Evolutionary conservation across 1,139 yeast species (phyloP), one percentile per base, ranked within the genome.

Genomic region (Yamadazyma mexicana): DNA sequence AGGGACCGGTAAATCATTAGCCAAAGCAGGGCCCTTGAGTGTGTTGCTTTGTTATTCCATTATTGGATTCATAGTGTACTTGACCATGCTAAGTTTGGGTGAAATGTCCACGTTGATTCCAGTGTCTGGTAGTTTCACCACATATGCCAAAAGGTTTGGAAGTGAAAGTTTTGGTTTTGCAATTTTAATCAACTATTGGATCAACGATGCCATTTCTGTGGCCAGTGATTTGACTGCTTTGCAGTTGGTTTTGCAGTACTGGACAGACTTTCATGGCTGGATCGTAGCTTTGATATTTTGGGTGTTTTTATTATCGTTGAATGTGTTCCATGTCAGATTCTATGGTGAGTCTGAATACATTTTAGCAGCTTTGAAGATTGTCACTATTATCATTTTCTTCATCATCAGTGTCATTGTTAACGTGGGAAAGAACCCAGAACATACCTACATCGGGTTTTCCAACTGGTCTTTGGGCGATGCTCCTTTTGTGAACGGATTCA

Each of bases 91-190:
- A 46, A 62, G 77, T 12, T 60, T 83, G 28, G 89, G 88, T 12
- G 89, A 83, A 53, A 72, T 83, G 78, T 65, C 84, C 2, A 78
- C 83, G 0, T 68, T 74, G 35, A 74, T 71, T 61, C 88, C 85
- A 40, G 67, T 75, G 47, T 69, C 82, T 6, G 87, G 87, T 6
- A 78, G 84, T 1, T 83, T 83, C 54, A 72, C 81, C 29, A 64
- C 79, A 1, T 77, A 75, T 45, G 81, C 85, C 5, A 74, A 68
- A 39, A 67, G 83, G 38, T 82, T 79, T 53, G 83, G 83, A 8
- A 73, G 77, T 46, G 82, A 77, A 11, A 73, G 84, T 10, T 69
- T 80, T 46, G 86, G 85, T 0, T 80, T 81, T 56, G 82, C 87
- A 3, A 66, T 80, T 33, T 67, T 79, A 50, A 64, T 74, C 58